Evolutionary conservation across 2,329 filamentous ascomycete genomes (phyloP).

Genomic region (Aureobasidium vineae): DNA sequence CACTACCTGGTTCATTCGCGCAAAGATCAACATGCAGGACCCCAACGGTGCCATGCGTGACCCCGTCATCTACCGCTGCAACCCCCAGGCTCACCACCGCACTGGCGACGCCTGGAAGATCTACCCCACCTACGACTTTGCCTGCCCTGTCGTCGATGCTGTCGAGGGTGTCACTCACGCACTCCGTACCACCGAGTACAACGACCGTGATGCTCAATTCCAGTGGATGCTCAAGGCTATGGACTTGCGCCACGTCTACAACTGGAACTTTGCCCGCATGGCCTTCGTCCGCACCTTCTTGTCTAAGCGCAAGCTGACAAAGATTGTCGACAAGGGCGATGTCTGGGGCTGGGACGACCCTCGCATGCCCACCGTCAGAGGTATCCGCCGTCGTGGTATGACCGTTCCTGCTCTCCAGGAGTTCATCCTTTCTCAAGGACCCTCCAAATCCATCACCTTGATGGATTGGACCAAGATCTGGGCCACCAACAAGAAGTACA

Average conservation of each 20-base stretch:
- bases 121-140: slow-evolving; percentile 81
- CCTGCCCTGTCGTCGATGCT: slow-evolving; percentile 73
- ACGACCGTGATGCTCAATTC: slow-evolving; percentile 78
- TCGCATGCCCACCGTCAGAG: slow-evolving; percentile 82
- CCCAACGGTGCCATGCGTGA: slow-evolving; percentile 93
- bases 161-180: slow-evolving; percentile 78
- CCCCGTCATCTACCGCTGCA: slow-evolving; percentile 96
- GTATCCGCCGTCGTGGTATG: slow-evolving; percentile 72
- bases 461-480: slow-evolving; percentile 71
- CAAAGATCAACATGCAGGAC: slow-evolving; percentile 85
- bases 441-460: slow-evolving; percentile 73
- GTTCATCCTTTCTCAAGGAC: slow-evolving; percentile 78
- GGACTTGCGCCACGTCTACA: slow-evolving; percentile 69
- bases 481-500: slow-evolving; percentile 51
- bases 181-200: slow-evolving; percentile 77
- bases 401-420: slow-evolving; percentile 72
- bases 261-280: slow-evolving; percentile 79
- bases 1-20: slow-evolving; percentile 79
- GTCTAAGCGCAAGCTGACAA: slow-evolving; percentile 78
- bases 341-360: slow-evolving; percentile 87
- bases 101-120: slow-evolving; percentile 76
- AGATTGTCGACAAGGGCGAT: slow-evolving; percentile 69
- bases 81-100: slow-evolving; percentile 66
- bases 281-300: slow-evolving; percentile 78
- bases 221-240: slow-evolving; percentile 76